Evolutionary conservation across 192 early-diverging fungal genomes (phyloP).

Genomic region (Podila verticillata): DNA sequence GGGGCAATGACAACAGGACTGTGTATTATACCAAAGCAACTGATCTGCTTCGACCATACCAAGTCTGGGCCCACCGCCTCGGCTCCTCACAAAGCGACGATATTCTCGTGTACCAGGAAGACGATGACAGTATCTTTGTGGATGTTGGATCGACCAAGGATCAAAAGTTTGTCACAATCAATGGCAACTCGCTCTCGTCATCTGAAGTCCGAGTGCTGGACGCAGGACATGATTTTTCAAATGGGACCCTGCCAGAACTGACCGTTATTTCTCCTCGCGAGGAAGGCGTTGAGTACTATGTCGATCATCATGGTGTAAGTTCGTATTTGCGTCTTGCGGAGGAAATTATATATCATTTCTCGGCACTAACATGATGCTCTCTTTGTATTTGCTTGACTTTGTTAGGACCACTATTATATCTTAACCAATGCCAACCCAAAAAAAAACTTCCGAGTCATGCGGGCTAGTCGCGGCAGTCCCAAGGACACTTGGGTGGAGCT

Average conservation of each 20-base stretch:
- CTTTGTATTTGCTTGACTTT: neutral
- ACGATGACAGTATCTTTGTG: constrained; percentile 73
- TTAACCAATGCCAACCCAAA: constrained; percentile 62
- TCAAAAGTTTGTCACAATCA: constrained; percentile 71
- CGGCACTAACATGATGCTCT: neutral
- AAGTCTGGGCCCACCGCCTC: constrained; percentile 64
- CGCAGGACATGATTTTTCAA: constrained; percentile 55
- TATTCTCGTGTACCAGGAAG: constrained; percentile 69
- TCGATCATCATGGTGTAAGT: constrained; percentile 75
- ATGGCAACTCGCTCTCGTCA: constrained; percentile 75
- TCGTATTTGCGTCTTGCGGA: constrained; percentile 26
- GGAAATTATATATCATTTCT: neutral
- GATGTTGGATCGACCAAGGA: constrained; percentile 83
- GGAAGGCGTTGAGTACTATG: constrained; percentile 75
- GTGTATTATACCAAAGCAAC: constrained; percentile 78
- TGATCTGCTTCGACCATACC: constrained; percentile 72
- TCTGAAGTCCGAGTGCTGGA: constrained; percentile 72
- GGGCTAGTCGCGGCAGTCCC: constrained; percentile 50
- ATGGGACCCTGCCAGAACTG: constrained; percentile 37
- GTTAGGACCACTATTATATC: constrained; percentile 57
- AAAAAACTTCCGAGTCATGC: constrained; percentile 71
- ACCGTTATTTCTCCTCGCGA: constrained; percentile 64
- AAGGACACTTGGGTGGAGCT: constrained; percentile 65
- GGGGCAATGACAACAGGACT: constrained; percentile 64
- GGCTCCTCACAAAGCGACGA: constrained; percentile 60